Conservation (phyloP, 148 eudicot genomes). For the Nepenthes mirabilis region DNA sequence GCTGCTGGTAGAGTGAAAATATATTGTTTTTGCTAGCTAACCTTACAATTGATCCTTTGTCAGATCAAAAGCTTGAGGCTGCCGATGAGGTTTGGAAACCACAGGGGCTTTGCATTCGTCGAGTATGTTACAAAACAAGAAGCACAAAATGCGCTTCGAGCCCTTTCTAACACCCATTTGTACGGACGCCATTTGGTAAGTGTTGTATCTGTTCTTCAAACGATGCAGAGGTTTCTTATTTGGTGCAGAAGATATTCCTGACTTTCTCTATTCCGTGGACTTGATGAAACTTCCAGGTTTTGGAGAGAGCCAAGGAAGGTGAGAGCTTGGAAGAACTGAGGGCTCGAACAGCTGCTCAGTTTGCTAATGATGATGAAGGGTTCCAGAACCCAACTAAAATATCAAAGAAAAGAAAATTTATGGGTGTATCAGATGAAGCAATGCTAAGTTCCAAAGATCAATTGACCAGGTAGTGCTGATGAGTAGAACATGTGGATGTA, state of each 20-base stretch:
- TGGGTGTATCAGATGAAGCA: conserved; percentile 27
- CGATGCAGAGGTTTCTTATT: not conserved
- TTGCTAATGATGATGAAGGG: conserved; percentile 34
- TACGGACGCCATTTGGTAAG: conserved; percentile 96
- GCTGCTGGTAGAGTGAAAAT: too few species aligned
- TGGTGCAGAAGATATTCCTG: not conserved
- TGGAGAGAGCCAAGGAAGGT: conserved; percentile 91
- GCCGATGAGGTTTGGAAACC: conserved; percentile 72
- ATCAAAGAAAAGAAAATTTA: conserved; percentile 52
- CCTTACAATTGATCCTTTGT: not conserved
- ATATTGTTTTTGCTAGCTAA: not conserved
- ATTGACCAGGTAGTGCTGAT: too few species aligned
- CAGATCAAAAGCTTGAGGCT: conserved; percentile 82
- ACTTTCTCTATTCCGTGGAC: not conserved
- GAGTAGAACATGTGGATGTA: too few species aligned
- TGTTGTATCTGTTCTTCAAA: not conserved
- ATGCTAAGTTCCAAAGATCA: too few species aligned
- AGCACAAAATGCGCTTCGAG: conserved; percentile 77
- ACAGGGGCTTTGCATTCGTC: conserved; percentile 93
- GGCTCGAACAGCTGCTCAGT: conserved; percentile 82
- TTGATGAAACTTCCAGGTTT: conserved; percentile 36
- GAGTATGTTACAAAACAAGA: conserved; percentile 92
- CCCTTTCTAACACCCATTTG: conserved; percentile 80
- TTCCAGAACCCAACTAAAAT: conserved; percentile 27
- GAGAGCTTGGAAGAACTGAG: conserved; percentile 85